Evolutionary conservation across 192 early-diverging fungal species (phyloP).

Genomic region (Coemansia sp.): DNA sequence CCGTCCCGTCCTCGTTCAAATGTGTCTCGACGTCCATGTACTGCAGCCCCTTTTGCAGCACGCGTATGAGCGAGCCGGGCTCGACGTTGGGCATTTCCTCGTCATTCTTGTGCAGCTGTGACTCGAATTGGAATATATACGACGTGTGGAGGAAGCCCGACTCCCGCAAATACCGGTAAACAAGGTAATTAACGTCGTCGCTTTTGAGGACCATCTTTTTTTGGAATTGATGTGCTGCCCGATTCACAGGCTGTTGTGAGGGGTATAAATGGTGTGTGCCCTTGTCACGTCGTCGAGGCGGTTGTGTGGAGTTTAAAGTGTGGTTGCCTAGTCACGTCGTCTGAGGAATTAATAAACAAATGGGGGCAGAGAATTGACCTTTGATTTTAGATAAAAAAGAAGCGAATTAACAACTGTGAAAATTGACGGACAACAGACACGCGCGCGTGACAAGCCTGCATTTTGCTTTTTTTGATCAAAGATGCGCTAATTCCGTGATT

Average conservation of each 20-base stretch:
- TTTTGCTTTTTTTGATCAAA: too few relatives aligned
- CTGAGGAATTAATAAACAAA: not conserved
- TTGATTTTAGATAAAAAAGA: too few relatives aligned
- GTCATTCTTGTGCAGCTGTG: slow-evolving; percentile 66
- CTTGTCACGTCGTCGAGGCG: too few relatives aligned
- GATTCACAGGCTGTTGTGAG: not conserved
- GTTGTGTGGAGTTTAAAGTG: too few relatives aligned
- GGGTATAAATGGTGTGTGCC: too few relatives aligned
- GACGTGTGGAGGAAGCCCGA: slow-evolving; percentile 85
- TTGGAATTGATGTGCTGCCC: not conserved
- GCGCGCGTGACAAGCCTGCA: too few relatives aligned
- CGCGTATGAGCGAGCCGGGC: slow-evolving; percentile 79
- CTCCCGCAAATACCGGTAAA: slow-evolving; percentile 84
- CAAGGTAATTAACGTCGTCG: slow-evolving; percentile 86
- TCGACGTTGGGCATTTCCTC: slow-evolving; percentile 59
- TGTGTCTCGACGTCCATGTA: slow-evolving; percentile 91
- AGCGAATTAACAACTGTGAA: too few relatives aligned
- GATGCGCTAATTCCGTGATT: too few relatives aligned
- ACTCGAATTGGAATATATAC: slow-evolving; percentile 85
- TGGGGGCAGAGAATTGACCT: too few relatives aligned
- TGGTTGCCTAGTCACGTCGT: too few relatives aligned
- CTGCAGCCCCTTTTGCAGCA: slow-evolving; percentile 89
- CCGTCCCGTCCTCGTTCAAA: slow-evolving; percentile 81
- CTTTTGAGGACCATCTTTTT: slow-evolving; percentile 68
- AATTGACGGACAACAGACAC: too few relatives aligned